phyloP scores from a whole-genome alignment of 2,329 filamentous ascomycete species.

The Calonectria henricotiae region DNA sequence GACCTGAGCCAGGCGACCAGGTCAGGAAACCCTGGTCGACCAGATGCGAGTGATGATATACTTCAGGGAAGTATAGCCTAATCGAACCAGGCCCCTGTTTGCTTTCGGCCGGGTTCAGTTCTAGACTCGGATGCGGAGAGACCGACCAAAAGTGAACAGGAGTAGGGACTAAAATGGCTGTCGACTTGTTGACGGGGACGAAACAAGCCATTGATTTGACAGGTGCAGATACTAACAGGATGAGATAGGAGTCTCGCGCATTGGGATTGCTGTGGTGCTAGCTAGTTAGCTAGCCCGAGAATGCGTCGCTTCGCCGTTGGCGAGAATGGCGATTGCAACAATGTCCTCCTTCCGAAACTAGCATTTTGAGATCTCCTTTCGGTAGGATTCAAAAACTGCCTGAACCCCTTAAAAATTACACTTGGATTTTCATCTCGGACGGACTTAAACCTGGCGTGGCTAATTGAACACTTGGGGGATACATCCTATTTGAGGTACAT shows the following conservation, averaged over 20 bases:
- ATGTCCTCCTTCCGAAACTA: conserved; percentile 22
- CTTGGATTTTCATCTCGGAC: conserved; percentile 26
- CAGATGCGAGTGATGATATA: conserved; percentile 48
- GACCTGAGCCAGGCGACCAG: conserved; percentile 39
- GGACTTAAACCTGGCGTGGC: conserved; percentile 21
- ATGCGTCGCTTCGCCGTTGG: conserved; percentile 21
- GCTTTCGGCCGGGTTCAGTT: conserved; percentile 42
- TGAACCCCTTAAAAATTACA: conserved; percentile 9
- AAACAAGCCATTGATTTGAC: conserved; percentile 24
- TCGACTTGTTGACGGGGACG: conserved; percentile 21
- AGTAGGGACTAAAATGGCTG: conserved; percentile 11
- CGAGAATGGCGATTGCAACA: conserved; percentile 13
- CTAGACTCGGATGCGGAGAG: conserved; percentile 32
- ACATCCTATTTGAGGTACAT: conserved; percentile 1
- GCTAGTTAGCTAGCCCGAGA: conserved; percentile 13
- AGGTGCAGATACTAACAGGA: conserved; percentile 11
- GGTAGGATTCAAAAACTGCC: neutral
- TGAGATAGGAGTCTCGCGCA: neutral
- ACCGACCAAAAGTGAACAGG: conserved; percentile 34
- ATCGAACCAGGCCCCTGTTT: conserved; percentile 30
- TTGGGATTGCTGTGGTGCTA: neutral
- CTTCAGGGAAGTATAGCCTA: conserved; percentile 36
- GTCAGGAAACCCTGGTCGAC: conserved; percentile 36
- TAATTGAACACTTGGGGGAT: conserved; percentile 19
- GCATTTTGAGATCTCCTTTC: conserved; percentile 8